Percentiles rank a stretch among this genome's conserved stretches.
phyloP scores from a whole-genome alignment of 352 stramenopile genomes.

The Globisporangium abappressorium region DNA sequence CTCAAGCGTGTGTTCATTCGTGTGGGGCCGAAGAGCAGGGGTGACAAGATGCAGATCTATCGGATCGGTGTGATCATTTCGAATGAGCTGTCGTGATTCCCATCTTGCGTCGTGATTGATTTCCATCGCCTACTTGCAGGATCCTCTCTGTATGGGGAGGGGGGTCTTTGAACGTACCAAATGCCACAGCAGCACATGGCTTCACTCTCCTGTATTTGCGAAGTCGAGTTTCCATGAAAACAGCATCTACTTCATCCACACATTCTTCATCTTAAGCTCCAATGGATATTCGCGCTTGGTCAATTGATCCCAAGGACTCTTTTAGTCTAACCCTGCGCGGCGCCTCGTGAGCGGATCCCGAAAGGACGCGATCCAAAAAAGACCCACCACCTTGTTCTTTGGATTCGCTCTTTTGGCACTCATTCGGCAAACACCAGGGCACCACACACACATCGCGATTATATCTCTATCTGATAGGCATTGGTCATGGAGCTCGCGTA shows the following conservation, averaged over 20 bases:
- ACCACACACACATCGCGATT: neutral
- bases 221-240: neutral
- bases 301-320: too few species aligned
- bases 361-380: conserved; percentile 9
- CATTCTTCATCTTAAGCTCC: neutral
- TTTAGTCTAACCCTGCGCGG: neutral
- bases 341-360: conserved; percentile 4
- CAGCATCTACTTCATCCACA: neutral
- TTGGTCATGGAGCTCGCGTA: conserved; percentile 84
- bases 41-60: too few species aligned
- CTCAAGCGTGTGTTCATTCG: too few species aligned
- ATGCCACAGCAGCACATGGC: neutral
- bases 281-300: neutral
- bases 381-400: neutral
- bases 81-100: too few species aligned
- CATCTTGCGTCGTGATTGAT: neutral
- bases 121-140: neutral
- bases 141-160: neutral
- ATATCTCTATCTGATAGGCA: too few species aligned
- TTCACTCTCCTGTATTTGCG: neutral
- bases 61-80: too few species aligned
- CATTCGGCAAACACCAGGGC: neutral
- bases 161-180: neutral
- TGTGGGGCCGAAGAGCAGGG: too few species aligned
- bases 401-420: neutral